Base-by-base conservation (phyloP, 139 green algal genomes). In the Coccomyxa sp. region DNA sequence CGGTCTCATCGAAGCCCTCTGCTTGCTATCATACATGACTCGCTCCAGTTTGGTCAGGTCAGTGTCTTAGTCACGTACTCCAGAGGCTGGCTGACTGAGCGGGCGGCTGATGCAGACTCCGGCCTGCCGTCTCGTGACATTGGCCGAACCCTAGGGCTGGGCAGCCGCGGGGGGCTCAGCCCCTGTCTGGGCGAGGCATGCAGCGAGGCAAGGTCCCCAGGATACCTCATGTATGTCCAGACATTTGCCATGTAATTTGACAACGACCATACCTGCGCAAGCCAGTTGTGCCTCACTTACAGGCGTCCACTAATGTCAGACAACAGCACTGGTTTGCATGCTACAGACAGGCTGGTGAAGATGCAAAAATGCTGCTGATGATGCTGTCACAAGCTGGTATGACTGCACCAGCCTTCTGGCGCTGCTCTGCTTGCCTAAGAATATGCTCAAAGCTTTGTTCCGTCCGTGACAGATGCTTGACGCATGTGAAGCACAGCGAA, bases 241-340 rank as follows among this genome's bases (percentile, higher is more conserved):
- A 93, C 82, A 27, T 92, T 90, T 0, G 79, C 55, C 80, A 95
- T 93, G 84, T 95, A 95, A 55, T 86, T 88, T 36, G 81, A 80
- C 41, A 95, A 83, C 12, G 80, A 89, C 85, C 83, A 89, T 10
- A 34, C n/a, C 64, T 38, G 64, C 64, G 35, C 33, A 1, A 36
- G 27, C 2, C 27, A 38, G 64, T 64, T 64, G 22, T 31, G 22
- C 4, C 5, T 22, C 2, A 22, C 18, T 12, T 64, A 22, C 50
- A 64, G 44, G 12, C 44, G 14, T 58, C 44, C 58, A 70, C n/a
- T 10, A 36, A 71, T 71, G 64, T 6, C 33, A 29, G 35, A 34
- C 58, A 37, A 37, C 7, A 71, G 29, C n/a, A 37, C 6, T 1
- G 6, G 2, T 16, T 71, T 31, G 6, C 18, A 34, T 10, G 27